Base-by-base conservation (phyloP, 2,329 filamentous ascomycete species). In the Plectosphaerella plurivora region DNA sequence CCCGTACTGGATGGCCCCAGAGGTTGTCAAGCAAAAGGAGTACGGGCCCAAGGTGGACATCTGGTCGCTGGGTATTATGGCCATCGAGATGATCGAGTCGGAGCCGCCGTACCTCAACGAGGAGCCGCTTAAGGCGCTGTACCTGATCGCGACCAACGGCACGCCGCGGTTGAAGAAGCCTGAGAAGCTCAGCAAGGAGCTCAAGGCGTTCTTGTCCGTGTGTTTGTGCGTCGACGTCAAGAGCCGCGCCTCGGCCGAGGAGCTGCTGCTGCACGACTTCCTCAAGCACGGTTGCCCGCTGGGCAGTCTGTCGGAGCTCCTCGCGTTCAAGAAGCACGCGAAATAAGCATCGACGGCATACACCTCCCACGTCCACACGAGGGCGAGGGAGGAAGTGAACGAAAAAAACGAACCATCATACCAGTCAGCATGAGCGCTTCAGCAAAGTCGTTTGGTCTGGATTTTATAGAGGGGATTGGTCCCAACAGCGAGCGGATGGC, bases 1-100 rank as follows among this genome's bases (percentile, higher is more conserved):
- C 35, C 94, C 94, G 15, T 99, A 97, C 79, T 99, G 94, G 94
- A 99, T 99, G 94, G 94, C 94, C 9, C 94, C 94, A 37, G 94
- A 99, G 72, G 94, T 99, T 45, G 94, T 99, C 68, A 97, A 97
- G 76, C 94, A 97, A 70, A 97, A 97, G 76, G 93, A 97, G 71
- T 99, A 99, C 65, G 94, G 93, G 39, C 89, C 89, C 66, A 97
- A 97, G 78, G 94, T 97, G 57, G 94, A 99, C 67, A 96, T 97
- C 66, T 99, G 94, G 94, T 97, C 92, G 28, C 77, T 99, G 56
- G 94, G 94, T 65, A 99, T 99, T 73, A 99, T 97, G 94, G 93
- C 94, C 22, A 97, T 99, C 65, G 94, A 99, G 73, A 97, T 99
- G 94, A 97, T 97, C 65, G 94, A 99, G 69, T 96, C 91, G 16